Percentiles rank a stretch among this genome's conserved stretches.
These are phyloP conservation scores for Metrosideros polymorpha DNA, from an alignment of 441 rosid genomes.

Conservation along the genomic window DNA sequence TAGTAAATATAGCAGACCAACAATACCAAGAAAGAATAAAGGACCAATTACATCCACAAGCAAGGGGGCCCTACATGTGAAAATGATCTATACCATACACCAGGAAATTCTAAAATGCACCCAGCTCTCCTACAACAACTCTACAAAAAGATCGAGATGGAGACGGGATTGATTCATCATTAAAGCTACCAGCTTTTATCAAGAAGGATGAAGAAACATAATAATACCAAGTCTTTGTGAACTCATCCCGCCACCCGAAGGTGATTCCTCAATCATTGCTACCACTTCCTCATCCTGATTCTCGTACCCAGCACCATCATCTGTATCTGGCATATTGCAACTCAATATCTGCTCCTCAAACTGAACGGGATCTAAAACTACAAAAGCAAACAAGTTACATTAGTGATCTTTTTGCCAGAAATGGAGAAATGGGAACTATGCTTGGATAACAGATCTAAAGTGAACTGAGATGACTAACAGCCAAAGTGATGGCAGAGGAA, in stretches of 20 bases:
- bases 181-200: background rate
- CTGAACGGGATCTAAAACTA: background rate
- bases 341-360: background rate
- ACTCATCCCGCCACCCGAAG: background rate
- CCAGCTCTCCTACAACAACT: background rate
- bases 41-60: background rate
- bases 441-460: background rate
- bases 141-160: background rate
- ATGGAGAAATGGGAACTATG: background rate
- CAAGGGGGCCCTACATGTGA: background rate
- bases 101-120: background rate
- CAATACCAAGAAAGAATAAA: background rate
- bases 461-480: background rate
- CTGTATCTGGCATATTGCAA: constrained; percentile 1
- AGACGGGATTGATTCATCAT: background rate
- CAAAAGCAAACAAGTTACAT: background rate
- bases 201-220: background rate
- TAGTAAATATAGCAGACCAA: background rate
- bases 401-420: background rate
- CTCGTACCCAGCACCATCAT: background rate
- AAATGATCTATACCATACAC: background rate
- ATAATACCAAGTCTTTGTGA: background rate
- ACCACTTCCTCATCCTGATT: background rate
- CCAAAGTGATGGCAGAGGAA: background rate
- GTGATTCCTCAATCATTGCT: background rate